Percentiles rank a stretch among this genome's conserved stretches.
Conservation (phyloP, 1,139 yeast genomes). For the Petasospora rhodanensis region DNA sequence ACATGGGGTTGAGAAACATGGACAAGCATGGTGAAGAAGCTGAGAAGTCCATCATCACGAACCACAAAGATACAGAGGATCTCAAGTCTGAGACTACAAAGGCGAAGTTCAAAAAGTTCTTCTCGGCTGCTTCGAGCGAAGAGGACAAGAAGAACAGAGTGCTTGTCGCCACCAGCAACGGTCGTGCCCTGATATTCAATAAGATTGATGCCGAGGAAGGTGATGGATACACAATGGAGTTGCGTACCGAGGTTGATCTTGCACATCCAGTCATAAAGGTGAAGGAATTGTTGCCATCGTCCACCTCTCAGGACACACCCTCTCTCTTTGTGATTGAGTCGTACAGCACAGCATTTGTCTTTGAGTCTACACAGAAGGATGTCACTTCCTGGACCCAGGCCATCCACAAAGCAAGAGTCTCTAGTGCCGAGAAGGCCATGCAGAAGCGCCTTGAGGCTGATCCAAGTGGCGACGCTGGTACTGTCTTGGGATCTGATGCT, state of each 20-base stretch:
- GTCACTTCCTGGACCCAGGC: slow-evolving; percentile 53
- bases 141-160: slow-evolving; percentile 33
- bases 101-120: slow-evolving; percentile 30
- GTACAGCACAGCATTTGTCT: slow-evolving; percentile 40
- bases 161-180: slow-evolving; percentile 49
- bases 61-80: slow-evolving; percentile 18
- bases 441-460: slow-evolving; percentile 27
- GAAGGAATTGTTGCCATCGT: slow-evolving; percentile 41
- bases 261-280: slow-evolving; percentile 45
- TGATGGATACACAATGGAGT: slow-evolving; percentile 31
- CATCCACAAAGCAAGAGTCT: slow-evolving; percentile 44
- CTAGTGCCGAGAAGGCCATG: slow-evolving; percentile 41
- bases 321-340: slow-evolving; percentile 50
- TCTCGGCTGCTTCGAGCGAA: slow-evolving; percentile 16
- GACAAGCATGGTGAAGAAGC: slow-evolving; percentile 24
- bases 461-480: slow-evolving; percentile 29
- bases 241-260: slow-evolving; percentile 47
- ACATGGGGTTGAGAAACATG: slow-evolving; percentile 34
- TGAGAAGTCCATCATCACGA: slow-evolving; percentile 18
- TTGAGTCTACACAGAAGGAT: slow-evolving; percentile 55
- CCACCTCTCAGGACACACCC: slow-evolving; percentile 37
- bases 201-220: slow-evolving; percentile 21
- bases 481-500: slow-evolving; percentile 27
- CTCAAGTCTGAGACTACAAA: slow-evolving; percentile 6
- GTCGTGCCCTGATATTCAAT: slow-evolving; percentile 48